These are phyloP conservation scores for sunflower (Helianthus annuus) DNA, from an alignment of 129 eudicot genomes.

Conservation along the genomic window DNA sequence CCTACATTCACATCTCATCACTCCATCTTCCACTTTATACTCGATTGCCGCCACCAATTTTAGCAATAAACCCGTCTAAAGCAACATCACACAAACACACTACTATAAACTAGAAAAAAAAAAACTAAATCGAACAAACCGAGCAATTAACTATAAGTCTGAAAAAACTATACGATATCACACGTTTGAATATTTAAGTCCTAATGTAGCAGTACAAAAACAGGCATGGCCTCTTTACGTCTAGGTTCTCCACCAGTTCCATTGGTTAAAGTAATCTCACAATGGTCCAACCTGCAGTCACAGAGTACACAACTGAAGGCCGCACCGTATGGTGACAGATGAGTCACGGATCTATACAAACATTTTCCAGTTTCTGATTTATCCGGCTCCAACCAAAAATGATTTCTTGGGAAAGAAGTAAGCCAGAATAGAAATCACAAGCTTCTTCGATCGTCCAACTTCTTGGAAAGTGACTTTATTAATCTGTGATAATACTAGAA, in stretches of 20 bases:
- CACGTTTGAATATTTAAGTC: background rate
- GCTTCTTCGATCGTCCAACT: no score
- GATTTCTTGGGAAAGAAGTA: slow-evolving; percentile 8
- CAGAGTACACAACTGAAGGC: slow-evolving; percentile 17
- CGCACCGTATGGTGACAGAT: background rate
- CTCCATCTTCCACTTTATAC: no score
- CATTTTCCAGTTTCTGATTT: slow-evolving; percentile 22
- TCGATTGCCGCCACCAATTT: no score
- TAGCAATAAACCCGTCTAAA: no score
- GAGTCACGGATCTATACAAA: slow-evolving; percentile 11
- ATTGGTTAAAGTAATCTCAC: slow-evolving; percentile 15
- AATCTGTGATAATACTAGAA: slow-evolving; percentile 5
- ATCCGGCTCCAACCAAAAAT: background rate
- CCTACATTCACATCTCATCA: no score
- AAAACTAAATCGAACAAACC: no score
- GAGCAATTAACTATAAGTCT: slow-evolving; percentile 9
- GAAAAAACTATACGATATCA: slow-evolving; percentile 6
- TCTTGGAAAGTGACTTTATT: background rate
- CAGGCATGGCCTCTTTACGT: slow-evolving; percentile 21
- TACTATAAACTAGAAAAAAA: background rate
- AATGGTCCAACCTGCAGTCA: background rate
- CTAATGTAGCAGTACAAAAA: slow-evolving; percentile 24
- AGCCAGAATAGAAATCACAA: slow-evolving; percentile 18
- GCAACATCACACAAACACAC: background rate
- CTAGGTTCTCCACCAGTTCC: slow-evolving; percentile 11